These are phyloP conservation scores for Artemisia annua DNA, from an alignment of 129 eudicot genomes.

Conservation along the genomic window DNA sequence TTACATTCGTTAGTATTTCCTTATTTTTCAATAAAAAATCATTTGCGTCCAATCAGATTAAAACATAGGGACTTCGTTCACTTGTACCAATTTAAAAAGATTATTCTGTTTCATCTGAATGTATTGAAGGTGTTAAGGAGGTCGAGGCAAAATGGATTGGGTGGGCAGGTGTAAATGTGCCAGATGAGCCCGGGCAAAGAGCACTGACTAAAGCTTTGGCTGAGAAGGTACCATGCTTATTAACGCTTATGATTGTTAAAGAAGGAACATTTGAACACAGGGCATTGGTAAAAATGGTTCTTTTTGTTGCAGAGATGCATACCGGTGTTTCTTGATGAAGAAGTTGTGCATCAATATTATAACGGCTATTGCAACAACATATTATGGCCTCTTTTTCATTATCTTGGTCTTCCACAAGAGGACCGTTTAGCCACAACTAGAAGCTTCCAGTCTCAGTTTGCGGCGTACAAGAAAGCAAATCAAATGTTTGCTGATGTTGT, in stretches of 20 bases:
- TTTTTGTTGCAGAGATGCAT: conserved; percentile 72
- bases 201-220: conserved; percentile 85
- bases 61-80: too few species aligned
- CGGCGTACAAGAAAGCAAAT: conserved; percentile 91
- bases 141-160: conserved; percentile 98
- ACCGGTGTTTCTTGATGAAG: conserved; percentile 95
- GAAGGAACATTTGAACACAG: not conserved
- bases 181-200: conserved; percentile 86
- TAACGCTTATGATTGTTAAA: not conserved
- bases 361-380: conserved; percentile 97
- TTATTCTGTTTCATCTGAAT: conserved; percentile 1
- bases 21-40: too few species aligned
- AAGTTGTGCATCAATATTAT: conserved; percentile 86
- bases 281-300: conserved; percentile 2
- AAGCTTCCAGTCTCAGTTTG: conserved; percentile 95
- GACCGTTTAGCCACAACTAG: conserved; percentile 91
- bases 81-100: not conserved
- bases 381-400: conserved; percentile 95
- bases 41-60: too few species aligned
- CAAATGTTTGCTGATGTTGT: conserved; percentile 98
- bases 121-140: conserved; percentile 83
- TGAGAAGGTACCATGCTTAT: conserved; percentile 59
- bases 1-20: too few species aligned
- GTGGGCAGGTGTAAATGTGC: conserved; percentile 99
- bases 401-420: conserved; percentile 95